Evolutionary conservation across 1,139 yeast species (phyloP).

Genomic region (Saccharomyces hybrid): DNA sequence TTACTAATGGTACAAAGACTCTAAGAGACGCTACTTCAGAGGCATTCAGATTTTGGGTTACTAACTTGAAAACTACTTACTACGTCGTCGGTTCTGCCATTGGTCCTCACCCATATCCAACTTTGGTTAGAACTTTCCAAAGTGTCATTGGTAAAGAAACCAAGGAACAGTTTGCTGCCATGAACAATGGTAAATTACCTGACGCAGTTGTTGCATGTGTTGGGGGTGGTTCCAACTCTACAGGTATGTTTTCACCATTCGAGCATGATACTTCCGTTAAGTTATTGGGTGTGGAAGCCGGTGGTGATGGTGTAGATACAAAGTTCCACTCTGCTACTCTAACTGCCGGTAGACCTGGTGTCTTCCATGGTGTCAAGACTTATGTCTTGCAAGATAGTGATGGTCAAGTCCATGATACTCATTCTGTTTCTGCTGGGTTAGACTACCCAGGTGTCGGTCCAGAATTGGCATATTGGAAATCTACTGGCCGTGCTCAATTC

Average conservation of each 20-base stretch:
- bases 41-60: slow-evolving; percentile 94
- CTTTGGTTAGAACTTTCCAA: slow-evolving; percentile 96
- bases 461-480: slow-evolving; percentile 92
- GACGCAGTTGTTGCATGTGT: slow-evolving; percentile 96
- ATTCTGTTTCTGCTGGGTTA: slow-evolving; percentile 95
- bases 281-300: slow-evolving; percentile 94
- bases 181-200: slow-evolving; percentile 77
- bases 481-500: slow-evolving; percentile 84
- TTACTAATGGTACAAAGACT: slow-evolving; percentile 90
- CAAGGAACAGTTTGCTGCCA: slow-evolving; percentile 74
- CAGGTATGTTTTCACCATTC: slow-evolving; percentile 93
- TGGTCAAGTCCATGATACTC: slow-evolving; percentile 97
- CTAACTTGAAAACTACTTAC: slow-evolving; percentile 76
- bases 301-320: slow-evolving; percentile 93
- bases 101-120: slow-evolving; percentile 99
- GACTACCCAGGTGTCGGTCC: slow-evolving; percentile 99
- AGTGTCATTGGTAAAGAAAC: slow-evolving; percentile 94
- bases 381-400: slow-evolving; percentile 83
- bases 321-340: slow-evolving; percentile 86
- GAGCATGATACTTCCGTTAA: slow-evolving; percentile 71
- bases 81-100: slow-evolving; percentile 96
- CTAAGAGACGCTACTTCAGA: slow-evolving; percentile 96
- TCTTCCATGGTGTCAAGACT: slow-evolving; percentile 94
- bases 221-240: slow-evolving; percentile 97
- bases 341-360: slow-evolving; percentile 91